A percentile compares a stretch with the other conserved stretches of the same genome.
Evolutionary conservation across 306 rosid genomes (phyloP).

Genomic region (Geum urbanum): DNA sequence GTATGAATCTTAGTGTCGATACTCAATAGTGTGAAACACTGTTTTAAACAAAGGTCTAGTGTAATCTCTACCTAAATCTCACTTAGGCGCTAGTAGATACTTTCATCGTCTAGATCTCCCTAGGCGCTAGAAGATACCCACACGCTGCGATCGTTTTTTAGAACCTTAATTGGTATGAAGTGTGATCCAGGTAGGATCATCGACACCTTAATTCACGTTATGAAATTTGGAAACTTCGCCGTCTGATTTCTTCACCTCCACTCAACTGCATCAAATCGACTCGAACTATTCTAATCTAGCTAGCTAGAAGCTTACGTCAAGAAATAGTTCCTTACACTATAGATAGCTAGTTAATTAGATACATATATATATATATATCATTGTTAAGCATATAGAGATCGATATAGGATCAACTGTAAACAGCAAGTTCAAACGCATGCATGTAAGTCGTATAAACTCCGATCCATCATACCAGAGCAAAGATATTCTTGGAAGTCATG

Average conservation of each 20-base stretch:
- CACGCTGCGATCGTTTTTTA: no score
- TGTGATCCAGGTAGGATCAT: no score
- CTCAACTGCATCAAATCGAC: constrained; percentile 42
- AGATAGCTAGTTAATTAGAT: no score
- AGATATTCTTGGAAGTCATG: constrained; percentile 37
- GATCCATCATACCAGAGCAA: constrained; percentile 28
- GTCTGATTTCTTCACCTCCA: constrained; percentile 40
- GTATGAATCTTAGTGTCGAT: no score
- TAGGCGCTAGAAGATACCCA: no score
- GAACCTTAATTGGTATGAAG: no score
- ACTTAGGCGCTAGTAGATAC: background rate
- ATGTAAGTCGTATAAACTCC: constrained; percentile 34
- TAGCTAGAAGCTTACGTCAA: constrained; percentile 35
- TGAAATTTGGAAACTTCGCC: constrained; percentile 32
- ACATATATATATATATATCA: background rate
- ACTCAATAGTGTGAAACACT: no score
- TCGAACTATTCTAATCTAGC: no score
- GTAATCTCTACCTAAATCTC: background rate
- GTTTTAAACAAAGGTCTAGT: no score
- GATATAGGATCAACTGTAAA: constrained; percentile 37
- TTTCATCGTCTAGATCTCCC: no score
- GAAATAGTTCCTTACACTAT: constrained; percentile 23
- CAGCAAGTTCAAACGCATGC: constrained; percentile 30
- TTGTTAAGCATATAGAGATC: background rate
- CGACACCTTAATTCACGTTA: constrained; percentile 16